Evolutionary conservation across 2,329 filamentous ascomycete species (phyloP), one percentile per base, ranked within the genome.

Genomic region (Phoma sp.): DNA sequence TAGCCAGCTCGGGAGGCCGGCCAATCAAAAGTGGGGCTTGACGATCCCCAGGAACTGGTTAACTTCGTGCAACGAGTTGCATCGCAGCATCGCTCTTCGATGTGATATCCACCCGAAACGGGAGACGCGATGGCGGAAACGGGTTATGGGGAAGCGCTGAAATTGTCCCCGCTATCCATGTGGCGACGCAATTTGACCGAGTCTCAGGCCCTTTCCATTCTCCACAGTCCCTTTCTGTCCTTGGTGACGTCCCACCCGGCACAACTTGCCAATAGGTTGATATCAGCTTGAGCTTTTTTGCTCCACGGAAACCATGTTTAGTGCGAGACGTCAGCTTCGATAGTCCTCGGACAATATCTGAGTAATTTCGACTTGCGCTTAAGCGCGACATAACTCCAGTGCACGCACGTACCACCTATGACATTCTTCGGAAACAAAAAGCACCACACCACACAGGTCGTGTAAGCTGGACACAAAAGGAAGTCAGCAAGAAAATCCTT

Each of bases 11-110:
- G 60, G 55, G 52, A 53, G 32, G 23, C 50, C 50, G 47, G 50
- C 63, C 58, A 60, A 57, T 60, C 61, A 58, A 37, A 39, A 36
- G 36, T 30, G 39, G 47, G 46, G 35, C 42, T 36, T 40, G 57
- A 38, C 52, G 41, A 55, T 50, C 52, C 29, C 32, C 46, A 57
- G 48, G 45, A 47, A 57, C 43, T 42, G 47, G 44, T 41, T 57
- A 50, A 52, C 53, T 29, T 57, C 35, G 47, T 40, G 42, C 52
- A 38, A 56, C 64, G 59, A 67, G 62, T 67, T 55, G 57, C 52
- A 60, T 64, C 38, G 52, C 60, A 55, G 52, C 51, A 60, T 62
- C 47, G 27, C 55, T n/a, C 36, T 49, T 14, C 27, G 33, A 51
- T 58, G 58, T 62, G 60, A 65, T 58, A 47, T 47, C 41, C 55